A percentile compares a stretch with the other conserved stretches of the same genome.
Conservation (phyloP, 805 yeast species). For the Teunomyces pallodes region DNA sequence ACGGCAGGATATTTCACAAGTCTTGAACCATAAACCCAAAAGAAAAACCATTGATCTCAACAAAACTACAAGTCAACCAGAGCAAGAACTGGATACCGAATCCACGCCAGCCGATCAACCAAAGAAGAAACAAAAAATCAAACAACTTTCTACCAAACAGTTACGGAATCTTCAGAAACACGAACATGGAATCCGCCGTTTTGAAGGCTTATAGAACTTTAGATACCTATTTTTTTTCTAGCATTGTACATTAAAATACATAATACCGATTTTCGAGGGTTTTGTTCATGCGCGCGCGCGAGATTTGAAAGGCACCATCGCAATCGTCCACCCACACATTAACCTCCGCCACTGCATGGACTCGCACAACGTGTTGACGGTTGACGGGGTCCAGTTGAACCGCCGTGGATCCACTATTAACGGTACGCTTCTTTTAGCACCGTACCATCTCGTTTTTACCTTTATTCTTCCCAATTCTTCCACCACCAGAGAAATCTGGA, state of each 20-base stretch:
- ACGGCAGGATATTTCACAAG: slow-evolving; percentile 8
- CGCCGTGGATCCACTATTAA: slow-evolving; percentile 36
- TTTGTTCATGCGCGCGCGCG: neutral
- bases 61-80: slow-evolving; percentile 13
- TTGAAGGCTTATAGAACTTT: slow-evolving; percentile 52
- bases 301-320: neutral
- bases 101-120: neutral
- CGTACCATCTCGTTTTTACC: slow-evolving; percentile 39
- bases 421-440: slow-evolving; percentile 38
- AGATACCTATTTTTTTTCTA: neutral
- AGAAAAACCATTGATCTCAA: slow-evolving; percentile 17
- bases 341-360: neutral
- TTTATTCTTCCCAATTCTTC: slow-evolving; percentile 15
- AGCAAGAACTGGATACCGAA: neutral
- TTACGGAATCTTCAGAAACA: slow-evolving; percentile 47
- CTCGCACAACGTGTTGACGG: slow-evolving; percentile 13
- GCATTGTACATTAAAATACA: too few species aligned
- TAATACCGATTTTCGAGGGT: neutral
- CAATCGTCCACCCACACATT: neutral
- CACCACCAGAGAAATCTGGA: slow-evolving; percentile 72
- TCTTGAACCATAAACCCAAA: slow-evolving; percentile 14
- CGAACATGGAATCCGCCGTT: slow-evolving; percentile 63
- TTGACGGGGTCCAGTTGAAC: slow-evolving; percentile 37
- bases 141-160: slow-evolving; percentile 42
- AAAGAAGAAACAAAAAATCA: slow-evolving; percentile 30